phyloP scores from a whole-genome alignment of 2,329 filamentous ascomycete genomes.

The Passalora sequoiae region DNA sequence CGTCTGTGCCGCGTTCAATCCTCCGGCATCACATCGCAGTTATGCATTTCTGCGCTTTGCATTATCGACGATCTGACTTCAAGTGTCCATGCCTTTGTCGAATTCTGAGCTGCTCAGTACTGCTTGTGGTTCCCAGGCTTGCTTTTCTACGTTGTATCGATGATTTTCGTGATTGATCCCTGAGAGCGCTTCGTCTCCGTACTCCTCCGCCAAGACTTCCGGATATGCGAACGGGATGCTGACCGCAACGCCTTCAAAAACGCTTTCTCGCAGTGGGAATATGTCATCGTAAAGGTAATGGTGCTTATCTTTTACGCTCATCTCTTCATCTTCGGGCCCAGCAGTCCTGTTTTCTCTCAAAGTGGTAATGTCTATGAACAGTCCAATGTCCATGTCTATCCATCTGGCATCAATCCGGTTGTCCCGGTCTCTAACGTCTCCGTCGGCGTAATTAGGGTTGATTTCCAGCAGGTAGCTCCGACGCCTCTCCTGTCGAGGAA shows the following conservation, averaged over 20 bases:
- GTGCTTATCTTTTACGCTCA: conserved; percentile 56
- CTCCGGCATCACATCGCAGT: no score
- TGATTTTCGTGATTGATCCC: conserved; percentile 44
- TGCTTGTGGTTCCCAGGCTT: conserved; percentile 29
- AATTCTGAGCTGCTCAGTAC: conserved; percentile 9
- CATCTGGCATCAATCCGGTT: conserved; percentile 59
- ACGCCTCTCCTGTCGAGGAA: conserved; percentile 15
- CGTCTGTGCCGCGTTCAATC: no score
- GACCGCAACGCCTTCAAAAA: conserved; percentile 51
- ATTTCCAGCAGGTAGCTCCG: conserved; percentile 53
- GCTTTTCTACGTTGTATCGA: conserved; percentile 34
- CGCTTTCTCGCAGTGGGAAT: conserved; percentile 52
- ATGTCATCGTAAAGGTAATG: conserved; percentile 50
- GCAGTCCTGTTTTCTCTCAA: conserved; percentile 44
- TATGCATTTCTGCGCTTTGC: no score
- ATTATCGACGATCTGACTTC: neutral
- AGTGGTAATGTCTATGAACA: conserved; percentile 60
- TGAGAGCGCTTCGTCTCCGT: conserved; percentile 47
- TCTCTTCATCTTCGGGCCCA: conserved; percentile 37
- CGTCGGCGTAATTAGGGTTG: conserved; percentile 52
- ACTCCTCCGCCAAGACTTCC: conserved; percentile 51
- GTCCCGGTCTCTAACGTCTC: conserved; percentile 41
- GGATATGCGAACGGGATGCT: conserved; percentile 55
- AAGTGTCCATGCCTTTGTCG: conserved; percentile 1
- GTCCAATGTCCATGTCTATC: conserved; percentile 55